Conservation (phyloP, 176 grass and related monocot species). For the Typha latifolia region DNA sequence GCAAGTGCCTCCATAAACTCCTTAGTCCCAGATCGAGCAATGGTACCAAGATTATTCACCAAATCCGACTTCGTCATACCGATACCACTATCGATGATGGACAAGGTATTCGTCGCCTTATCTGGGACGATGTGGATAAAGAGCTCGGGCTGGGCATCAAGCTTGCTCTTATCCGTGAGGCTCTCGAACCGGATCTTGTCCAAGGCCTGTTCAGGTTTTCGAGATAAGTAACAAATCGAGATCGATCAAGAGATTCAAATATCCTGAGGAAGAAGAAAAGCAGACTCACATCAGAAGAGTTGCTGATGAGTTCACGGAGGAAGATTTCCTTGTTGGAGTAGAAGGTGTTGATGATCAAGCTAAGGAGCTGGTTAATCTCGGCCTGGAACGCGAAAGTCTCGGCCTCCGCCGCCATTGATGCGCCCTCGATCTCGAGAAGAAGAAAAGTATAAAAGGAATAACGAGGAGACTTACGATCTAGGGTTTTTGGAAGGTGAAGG, state of each 20-base stretch:
- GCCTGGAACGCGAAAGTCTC: constrained; percentile 99
- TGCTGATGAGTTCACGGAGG: constrained; percentile 85
- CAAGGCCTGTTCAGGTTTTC: constrained; percentile 42
- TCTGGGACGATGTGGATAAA: constrained; percentile 91
- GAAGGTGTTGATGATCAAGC: constrained; percentile 96
- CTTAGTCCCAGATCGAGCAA: constrained; percentile 83
- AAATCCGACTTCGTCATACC: constrained; percentile 98
- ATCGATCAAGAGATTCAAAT: not conserved
- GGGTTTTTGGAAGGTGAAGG: not conserved
- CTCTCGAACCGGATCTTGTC: constrained; percentile 98
- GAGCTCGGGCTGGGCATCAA: constrained; percentile 87
- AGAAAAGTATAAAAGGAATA: not conserved
- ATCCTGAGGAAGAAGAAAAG: not conserved
- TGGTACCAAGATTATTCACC: constrained; percentile 97
- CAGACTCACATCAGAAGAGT: constrained; percentile 69
- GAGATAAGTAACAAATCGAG: not conserved
- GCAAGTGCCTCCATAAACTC: constrained; percentile 98
- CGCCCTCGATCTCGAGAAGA: not conserved
- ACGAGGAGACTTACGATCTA: constrained; percentile 26
- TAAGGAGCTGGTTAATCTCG: constrained; percentile 91
- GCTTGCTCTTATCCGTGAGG: constrained; percentile 94
- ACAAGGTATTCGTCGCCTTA: constrained; percentile 63
- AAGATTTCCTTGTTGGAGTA: constrained; percentile 99
- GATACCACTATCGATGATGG: constrained; percentile 78
- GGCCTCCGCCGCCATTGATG: constrained; percentile 59